Evolutionary conservation across 2,329 filamentous ascomycete species (phyloP).

Genomic region (Domatiomyces catenatus): DNA sequence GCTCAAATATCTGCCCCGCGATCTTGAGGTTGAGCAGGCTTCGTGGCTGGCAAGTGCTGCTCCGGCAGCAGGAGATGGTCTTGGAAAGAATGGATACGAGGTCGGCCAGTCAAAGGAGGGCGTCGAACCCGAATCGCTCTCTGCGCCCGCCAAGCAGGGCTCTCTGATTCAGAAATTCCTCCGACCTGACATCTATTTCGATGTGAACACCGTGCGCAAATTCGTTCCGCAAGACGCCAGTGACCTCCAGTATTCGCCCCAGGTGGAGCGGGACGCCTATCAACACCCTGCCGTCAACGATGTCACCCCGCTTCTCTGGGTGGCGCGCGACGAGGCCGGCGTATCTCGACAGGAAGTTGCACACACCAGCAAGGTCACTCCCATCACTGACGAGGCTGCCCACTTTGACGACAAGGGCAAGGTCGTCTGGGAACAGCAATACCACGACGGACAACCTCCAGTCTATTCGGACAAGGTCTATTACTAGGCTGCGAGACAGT

Average conservation of each 20-base stretch:
- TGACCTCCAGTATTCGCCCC: conserved; percentile 44
- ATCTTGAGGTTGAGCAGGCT: conserved; percentile 45
- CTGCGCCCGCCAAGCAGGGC: conserved; percentile 1
- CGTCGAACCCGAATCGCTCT: background rate
- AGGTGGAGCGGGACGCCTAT: conserved; percentile 54
- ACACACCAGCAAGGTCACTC: conserved; percentile 55
- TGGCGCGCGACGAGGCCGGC: conserved; percentile 59
- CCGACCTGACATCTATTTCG: conserved; percentile 60
- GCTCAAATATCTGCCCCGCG: conserved; percentile 63
- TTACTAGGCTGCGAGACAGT: conserved; percentile 23
- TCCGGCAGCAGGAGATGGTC: conserved; percentile 1
- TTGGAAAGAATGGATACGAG: conserved; percentile 1
- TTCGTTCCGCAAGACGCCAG: conserved; percentile 47
- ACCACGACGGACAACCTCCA: conserved; percentile 35
- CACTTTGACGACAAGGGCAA: conserved; percentile 55
- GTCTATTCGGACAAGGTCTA: conserved; percentile 43
- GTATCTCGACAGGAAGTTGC: conserved; percentile 63
- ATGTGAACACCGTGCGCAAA: conserved; percentile 55
- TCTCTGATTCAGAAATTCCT: conserved; percentile 41
- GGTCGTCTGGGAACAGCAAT: conserved; percentile 42
- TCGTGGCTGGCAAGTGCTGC: conserved; percentile 22
- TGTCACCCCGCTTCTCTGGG: conserved; percentile 60
- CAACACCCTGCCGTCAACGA: conserved; percentile 54
- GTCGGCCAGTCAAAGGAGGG: conserved; percentile 12
- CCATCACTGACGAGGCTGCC: conserved; percentile 67